A percentile compares a stretch with the other conserved stretches of the same genome.
phyloP scores from a whole-genome alignment of 208 protist species.

The Wallacemonas sp. region DNA sequence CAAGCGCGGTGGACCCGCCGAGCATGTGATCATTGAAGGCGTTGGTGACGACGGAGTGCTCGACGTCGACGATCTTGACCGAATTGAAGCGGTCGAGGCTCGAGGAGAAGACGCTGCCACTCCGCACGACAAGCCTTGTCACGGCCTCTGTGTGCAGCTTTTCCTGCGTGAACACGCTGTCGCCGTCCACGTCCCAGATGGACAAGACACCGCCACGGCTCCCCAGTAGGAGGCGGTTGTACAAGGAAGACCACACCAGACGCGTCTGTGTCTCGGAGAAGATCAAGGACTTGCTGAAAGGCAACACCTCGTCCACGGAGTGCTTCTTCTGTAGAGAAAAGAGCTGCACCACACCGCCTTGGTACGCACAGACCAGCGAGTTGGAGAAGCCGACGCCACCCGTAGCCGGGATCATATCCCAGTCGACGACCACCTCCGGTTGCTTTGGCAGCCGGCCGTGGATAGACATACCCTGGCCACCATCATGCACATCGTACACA shows the following conservation, averaged over 20 bases:
- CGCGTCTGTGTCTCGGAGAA: conserved; percentile 42
- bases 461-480: conserved; percentile 9
- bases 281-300: conserved; percentile 13
- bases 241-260: conserved; percentile 32
- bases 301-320: conserved; percentile 19
- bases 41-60: conserved; percentile 27
- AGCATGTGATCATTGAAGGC: conserved; percentile 49
- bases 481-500: conserved; percentile 21
- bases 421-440: conserved; percentile 18
- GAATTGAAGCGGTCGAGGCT: conserved; percentile 43
- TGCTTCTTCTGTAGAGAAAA: conserved; percentile 34
- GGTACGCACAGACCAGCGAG: conserved; percentile 38
- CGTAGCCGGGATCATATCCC: conserved; percentile 38
- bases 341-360: conserved; percentile 30
- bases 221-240: conserved; percentile 37
- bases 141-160: conserved; percentile 28
- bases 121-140: conserved; percentile 17
- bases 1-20: conserved; percentile 27
- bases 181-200: conserved; percentile 34
- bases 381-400: conserved; percentile 21
- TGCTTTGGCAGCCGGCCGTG: conserved; percentile 22
- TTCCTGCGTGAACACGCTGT: conserved; percentile 23
- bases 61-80: conserved; percentile 50
- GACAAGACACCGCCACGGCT: conserved; percentile 41
- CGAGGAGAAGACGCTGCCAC: conserved; percentile 25